Evolutionary conservation across 805 yeast genomes (phyloP).

Genomic region (Sungouiozyma ichnusensis): DNA sequence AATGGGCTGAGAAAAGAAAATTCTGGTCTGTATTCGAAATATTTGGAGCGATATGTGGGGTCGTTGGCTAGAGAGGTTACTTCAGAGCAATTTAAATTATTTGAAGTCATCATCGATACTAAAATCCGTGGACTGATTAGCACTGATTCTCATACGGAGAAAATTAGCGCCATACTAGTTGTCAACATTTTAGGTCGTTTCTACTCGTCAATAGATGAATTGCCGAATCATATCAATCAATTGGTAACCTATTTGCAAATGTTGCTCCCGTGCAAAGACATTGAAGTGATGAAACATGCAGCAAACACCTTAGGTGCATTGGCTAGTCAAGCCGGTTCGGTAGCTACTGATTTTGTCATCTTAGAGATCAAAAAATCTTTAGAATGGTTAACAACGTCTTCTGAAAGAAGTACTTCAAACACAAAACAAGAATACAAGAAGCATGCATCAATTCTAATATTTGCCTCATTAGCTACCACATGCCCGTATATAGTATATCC

Average conservation of each 20-base stretch:
- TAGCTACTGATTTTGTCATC: constrained; percentile 84
- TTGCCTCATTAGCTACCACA: constrained; percentile 69
- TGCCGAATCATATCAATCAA: constrained; percentile 73
- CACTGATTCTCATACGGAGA: constrained; percentile 51
- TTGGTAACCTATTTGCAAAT: constrained; percentile 71
- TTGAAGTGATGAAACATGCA: constrained; percentile 71
- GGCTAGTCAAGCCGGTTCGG: constrained; percentile 75
- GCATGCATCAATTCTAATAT: constrained; percentile 77
- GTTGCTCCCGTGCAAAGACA: constrained; percentile 64
- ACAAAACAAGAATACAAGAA: constrained; percentile 67
- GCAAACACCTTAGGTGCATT: constrained; percentile 74
- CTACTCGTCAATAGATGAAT: constrained; percentile 67
- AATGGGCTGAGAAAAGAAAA: background rate
- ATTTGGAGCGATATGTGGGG: constrained; percentile 50
- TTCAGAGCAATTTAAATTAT: constrained; percentile 63
- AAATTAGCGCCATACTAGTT: constrained; percentile 84
- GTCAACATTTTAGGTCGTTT: constrained; percentile 73
- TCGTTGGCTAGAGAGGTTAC: constrained; percentile 67
- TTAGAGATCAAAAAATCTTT: constrained; percentile 76
- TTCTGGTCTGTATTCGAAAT: constrained; percentile 25
- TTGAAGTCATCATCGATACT: constrained; percentile 73
- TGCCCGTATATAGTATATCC: constrained; percentile 72
- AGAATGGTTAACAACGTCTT: constrained; percentile 64
- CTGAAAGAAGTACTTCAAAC: constrained; percentile 13
- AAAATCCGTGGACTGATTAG: constrained; percentile 70